Evolutionary conservation across 2,329 filamentous ascomycete species (phyloP), one percentile per base, ranked within the genome.

Genomic region (Cercospora sojina): DNA sequence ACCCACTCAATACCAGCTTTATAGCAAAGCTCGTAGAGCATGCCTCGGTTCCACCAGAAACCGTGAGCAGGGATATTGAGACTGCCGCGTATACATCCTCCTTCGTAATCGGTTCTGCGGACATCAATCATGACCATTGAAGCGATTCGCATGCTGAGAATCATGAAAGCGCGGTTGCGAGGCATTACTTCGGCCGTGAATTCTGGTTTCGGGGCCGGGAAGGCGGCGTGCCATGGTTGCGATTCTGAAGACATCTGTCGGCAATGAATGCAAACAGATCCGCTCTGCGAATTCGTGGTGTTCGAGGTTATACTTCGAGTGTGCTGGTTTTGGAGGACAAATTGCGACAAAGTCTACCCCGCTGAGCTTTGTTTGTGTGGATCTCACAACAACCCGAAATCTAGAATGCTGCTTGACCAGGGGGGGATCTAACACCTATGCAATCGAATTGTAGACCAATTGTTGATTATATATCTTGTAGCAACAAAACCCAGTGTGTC

Each of bases 1-100:
- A 83, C 80, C 72, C 78, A 77, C 64, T 79, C 79, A 16, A 83
- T 76, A 41, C 80, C 80, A 7, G 80, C 78, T 59, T 81, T 76
- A 67, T 79, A 81, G 60, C 79, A 80, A 32, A 83, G 67, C 62
- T 81, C 76, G 43, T 81, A 80, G 62, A 83, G 72, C n/a, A 78
- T 78, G 1, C 74, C 80, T 49, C 78, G 73, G 68, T 83, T 83
- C 77, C 78, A 75, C 72, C 79, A 82, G 74, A 83, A 83, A 47
- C 77, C 78, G 59, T 83, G 80, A 0, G 81, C 81, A n/a, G 81
- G 81, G 47, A 83, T 74, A 66, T 83, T 83, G 32, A 83, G 71
- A 69, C 79, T 81, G n/a, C 80, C 80, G 25, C 77, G 74, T 57
- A 83, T 81, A 5, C 76, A 73, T 13, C 81, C 81, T 38, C 81